A percentile compares a stretch with the other conserved stretches of the same genome.
phyloP scores from a whole-genome alignment of 805 yeast genomes.

The Allodekkera sacchari region DNA sequence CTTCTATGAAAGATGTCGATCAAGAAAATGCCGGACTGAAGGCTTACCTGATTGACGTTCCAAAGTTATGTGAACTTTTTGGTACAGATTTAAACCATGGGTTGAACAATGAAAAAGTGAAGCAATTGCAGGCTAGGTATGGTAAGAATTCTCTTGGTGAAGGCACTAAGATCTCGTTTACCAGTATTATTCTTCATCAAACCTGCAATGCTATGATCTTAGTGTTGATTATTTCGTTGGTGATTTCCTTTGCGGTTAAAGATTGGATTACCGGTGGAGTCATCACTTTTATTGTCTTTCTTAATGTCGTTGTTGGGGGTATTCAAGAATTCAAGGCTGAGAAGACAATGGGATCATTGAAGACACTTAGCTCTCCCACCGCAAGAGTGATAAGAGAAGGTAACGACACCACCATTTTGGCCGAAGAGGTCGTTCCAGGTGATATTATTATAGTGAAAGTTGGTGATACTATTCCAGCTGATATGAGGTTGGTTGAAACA shows the following conservation, averaged over 20 bases:
- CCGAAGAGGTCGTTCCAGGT: conserved; percentile 65
- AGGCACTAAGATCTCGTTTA: conserved; percentile 44
- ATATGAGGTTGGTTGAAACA: conserved; percentile 47
- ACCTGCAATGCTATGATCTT: conserved; percentile 72
- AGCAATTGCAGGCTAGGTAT: conserved; percentile 22
- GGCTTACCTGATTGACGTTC: conserved; percentile 15
- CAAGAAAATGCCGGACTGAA: conserved; percentile 8
- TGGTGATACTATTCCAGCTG: conserved; percentile 76
- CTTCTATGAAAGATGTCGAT: conserved; percentile 1
- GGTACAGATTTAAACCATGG: conserved; percentile 41
- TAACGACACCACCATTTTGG: conserved; percentile 44
- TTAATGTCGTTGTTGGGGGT: conserved; percentile 61
- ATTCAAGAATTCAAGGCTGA: conserved; percentile 69
- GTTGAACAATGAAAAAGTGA: conserved; percentile 28
- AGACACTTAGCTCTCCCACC: conserved; percentile 59
- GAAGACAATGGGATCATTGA: conserved; percentile 68
- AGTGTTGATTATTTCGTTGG: conserved; percentile 60
- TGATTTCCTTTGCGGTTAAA: conserved; percentile 60
- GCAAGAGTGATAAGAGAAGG: conserved; percentile 63
- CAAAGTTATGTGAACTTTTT: conserved; percentile 13
- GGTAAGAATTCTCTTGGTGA: conserved; percentile 61
- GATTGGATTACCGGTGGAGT: conserved; percentile 85
- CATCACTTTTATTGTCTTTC: conserved; percentile 54
- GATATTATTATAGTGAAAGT: conserved; percentile 55
- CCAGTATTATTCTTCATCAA: conserved; percentile 54